Evolutionary conservation across 306 rosid genomes (phyloP), one percentile per base, ranked within the genome.

Genomic region (Morella rubra): DNA sequence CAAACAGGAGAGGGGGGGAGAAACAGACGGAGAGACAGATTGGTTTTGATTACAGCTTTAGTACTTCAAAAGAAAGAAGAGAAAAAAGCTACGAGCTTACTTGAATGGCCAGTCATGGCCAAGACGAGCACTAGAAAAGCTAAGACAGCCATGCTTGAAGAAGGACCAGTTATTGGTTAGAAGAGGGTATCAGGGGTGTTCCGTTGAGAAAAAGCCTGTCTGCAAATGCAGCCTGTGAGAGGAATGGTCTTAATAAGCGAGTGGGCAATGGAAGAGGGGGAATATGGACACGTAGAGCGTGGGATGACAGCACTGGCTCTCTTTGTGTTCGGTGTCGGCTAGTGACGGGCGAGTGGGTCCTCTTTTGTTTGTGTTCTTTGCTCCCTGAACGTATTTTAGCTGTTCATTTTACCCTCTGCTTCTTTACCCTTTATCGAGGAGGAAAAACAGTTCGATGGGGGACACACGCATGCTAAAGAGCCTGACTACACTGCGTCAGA

Each of bases 51-150:
- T 46, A 41, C 1, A 56, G 72, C 14, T 56, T 65, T 53, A 51
- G 64, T 27, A 32, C 37, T 32, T 32, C 37, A 20, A 37, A 40
- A 60, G 4, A 45, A 76, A 22, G 73, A 69, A 45, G 72, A 27
- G 22, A 44, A 22, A 44, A 46, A 52, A 49, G 79, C 19, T 14
- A 16, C 41, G 74, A 73, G 75, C 90, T 79, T 85, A 93, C 98
- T 89, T 84, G 96, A 81, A 47, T 85, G 78, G 82, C 74, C 81
- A 45, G 90, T 70, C 84, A 91, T 61, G 84, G 95, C 86, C 42
- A 93, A 60, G 22, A 93, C 79, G 84, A 93, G 88, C 19, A 91
- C 71, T 4, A 79, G 73, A 44, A 84, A 81, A 76, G 89, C 83
- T 49, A 83, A 46, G 80, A 81, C 86, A 76, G 83, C 90, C 97